These are phyloP conservation scores for Blastocystis sp. DNA, from an alignment of 352 stramenopile species.

Conservation along the genomic window DNA sequence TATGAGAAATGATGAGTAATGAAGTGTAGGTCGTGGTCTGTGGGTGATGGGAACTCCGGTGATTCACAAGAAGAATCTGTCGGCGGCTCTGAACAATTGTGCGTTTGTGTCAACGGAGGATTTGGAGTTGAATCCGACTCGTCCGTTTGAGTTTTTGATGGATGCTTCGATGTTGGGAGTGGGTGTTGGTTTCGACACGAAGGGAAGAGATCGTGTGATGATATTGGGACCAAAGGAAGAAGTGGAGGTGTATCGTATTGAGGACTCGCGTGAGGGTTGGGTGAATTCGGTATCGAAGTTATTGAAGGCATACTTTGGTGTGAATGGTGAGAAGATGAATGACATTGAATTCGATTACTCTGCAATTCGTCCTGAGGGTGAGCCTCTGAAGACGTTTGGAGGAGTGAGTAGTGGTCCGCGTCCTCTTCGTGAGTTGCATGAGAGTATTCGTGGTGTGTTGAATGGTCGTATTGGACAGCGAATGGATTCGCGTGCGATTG, in stretches of 20 bases:
- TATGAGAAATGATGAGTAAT: not conserved
- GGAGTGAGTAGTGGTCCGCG: slow-evolving; percentile 72
- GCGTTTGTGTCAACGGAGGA: slow-evolving; percentile 78
- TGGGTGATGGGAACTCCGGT: slow-evolving; percentile 86
- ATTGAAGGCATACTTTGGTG: slow-evolving; percentile 68
- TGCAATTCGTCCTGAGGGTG: slow-evolving; percentile 69
- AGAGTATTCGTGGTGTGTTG: slow-evolving; percentile 65
- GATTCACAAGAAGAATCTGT: slow-evolving; percentile 71
- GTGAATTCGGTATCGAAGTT: slow-evolving; percentile 71
- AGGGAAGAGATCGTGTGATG: slow-evolving; percentile 60
- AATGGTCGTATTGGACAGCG: slow-evolving; percentile 62
- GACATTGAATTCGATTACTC: slow-evolving; percentile 74
- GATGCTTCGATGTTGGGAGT: slow-evolving; percentile 82
- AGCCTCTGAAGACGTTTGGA: slow-evolving; percentile 74
- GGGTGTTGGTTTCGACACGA: slow-evolving; percentile 81
- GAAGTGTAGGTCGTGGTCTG: slow-evolving; percentile 67
- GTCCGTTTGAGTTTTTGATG: slow-evolving; percentile 83
- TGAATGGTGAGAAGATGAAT: not conserved
- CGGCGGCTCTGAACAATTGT: slow-evolving; percentile 80
- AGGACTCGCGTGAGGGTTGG: slow-evolving; percentile 69
- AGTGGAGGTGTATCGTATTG: slow-evolving; percentile 59
- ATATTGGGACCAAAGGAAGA: slow-evolving; percentile 61
- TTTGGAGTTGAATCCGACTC: slow-evolving; percentile 65
- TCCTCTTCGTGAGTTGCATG: slow-evolving; percentile 69
- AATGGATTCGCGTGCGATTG: slow-evolving; percentile 70